Base-by-base conservation (phyloP, 305 asterid species). In the Solanum aculeatissimum region DNA sequence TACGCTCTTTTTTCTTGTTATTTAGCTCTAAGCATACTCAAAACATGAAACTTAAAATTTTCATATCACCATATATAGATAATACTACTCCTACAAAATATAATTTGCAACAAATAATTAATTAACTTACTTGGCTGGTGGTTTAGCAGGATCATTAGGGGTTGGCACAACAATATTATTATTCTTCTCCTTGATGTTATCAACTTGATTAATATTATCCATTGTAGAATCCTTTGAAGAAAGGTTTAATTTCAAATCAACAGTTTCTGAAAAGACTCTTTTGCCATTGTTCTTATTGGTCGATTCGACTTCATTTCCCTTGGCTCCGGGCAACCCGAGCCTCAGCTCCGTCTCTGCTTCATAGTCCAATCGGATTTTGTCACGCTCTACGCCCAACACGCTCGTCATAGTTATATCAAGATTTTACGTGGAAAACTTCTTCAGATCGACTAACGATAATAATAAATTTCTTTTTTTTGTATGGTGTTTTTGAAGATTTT, bases 301-400 rank as follows among this genome's bases (percentile, higher is more conserved):
- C 14, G 35, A 53, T 6, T 32, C 85, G 0, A 35, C 55, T 40
- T 82, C 75, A 60, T 53, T 69, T 12, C 85, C 85, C 29, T 62
- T 81, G 10, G 55, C 79, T 47, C 80, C 74, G 1, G 85, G 85
- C 69, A 83, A 68, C 4, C 85, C 85, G 15, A 83, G 66, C 53
- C 85, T 49, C 7, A 83, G 80, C 80, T 83, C 85, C 25, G 85
- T 83, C 82, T 77, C 82, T 42, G 79, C 85, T 83, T 83, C 85
- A 51, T 65, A 66, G 32, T 83, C 32, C 69, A 83, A 14, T 16
- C 74, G 74, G 23, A 55, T 38, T 62, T 81, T 62, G 72, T 81
- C 84, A 43, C 84, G 8, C 72, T 58, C 84, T 0, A 3, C 57
- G 1, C 74, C 84, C 42, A 81, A 7, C 16, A 80, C 25, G 32